phyloP scores from a whole-genome alignment of 495 filamentous ascomycete species.

The Pyronema omphalodes region DNA sequence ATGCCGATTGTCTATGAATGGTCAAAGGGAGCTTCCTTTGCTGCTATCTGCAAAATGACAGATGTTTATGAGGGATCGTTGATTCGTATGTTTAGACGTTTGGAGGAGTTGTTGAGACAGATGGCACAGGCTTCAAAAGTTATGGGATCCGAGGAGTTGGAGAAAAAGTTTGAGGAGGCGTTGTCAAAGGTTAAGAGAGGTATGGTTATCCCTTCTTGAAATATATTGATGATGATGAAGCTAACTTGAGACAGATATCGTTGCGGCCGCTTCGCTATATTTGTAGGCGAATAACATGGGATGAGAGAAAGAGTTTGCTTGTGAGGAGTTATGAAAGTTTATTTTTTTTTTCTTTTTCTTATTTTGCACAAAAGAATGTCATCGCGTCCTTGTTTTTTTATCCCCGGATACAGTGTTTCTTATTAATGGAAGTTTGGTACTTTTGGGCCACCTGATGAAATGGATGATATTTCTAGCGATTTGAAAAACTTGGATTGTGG shows the following conservation, averaged over 20 bases:
- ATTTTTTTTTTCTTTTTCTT: no score
- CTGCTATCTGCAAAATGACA: constrained; percentile 97
- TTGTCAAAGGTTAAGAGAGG: constrained; percentile 61
- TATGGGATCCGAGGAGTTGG: constrained; percentile 89
- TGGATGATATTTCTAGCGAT: no score
- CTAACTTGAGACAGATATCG: constrained; percentile 14
- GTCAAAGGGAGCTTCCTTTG: constrained; percentile 80
- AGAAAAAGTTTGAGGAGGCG: constrained; percentile 69
- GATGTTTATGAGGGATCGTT: constrained; percentile 92
- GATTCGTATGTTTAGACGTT: constrained; percentile 83
- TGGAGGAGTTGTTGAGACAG: constrained; percentile 91
- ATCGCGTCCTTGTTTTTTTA: no score
- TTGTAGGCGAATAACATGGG: constrained; percentile 7
- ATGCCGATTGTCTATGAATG: constrained; percentile 94
- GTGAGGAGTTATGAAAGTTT: no score
- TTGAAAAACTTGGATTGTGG: no score
- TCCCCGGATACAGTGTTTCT: no score
- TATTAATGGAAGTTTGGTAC: no score
- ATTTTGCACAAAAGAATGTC: no score
- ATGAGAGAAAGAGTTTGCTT: not conserved
- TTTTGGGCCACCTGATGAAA: no score
- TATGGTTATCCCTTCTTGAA: not conserved
- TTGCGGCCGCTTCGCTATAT: constrained; percentile 22
- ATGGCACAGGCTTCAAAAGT: constrained; percentile 94
- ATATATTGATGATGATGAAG: not conserved